Evolutionary conservation across 208 protist genomes (phyloP).

Genomic region (Porcisia deanei): DNA sequence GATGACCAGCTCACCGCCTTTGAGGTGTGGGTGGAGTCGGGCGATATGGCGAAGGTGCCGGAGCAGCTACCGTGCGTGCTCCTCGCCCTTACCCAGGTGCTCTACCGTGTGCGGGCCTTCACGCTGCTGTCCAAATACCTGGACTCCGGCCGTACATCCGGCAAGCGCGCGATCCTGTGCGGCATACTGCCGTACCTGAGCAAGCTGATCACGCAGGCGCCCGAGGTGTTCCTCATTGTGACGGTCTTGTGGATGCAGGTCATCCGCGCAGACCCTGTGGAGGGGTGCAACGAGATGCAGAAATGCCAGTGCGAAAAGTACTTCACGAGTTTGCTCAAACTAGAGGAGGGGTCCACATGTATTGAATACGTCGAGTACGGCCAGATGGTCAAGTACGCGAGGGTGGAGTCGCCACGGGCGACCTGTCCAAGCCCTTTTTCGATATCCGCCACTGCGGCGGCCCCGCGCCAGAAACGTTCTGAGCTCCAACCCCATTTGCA

Average conservation of each 20-base stretch:
- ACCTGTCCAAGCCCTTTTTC: neutral
- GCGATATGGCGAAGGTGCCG: constrained; percentile 83
- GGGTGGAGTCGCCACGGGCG: constrained; percentile 8
- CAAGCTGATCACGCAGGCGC: constrained; percentile 93
- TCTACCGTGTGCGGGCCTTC: constrained; percentile 95
- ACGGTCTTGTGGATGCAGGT: constrained; percentile 90
- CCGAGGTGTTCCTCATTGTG: constrained; percentile 75
- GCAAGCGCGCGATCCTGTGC: constrained; percentile 94
- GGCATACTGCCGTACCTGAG: constrained; percentile 98
- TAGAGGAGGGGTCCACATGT: constrained; percentile 85
- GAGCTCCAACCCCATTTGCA: constrained; percentile 9
- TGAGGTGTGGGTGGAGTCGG: constrained; percentile 98
- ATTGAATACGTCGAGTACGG: constrained; percentile 83
- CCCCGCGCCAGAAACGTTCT: constrained; percentile 29
- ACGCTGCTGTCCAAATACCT: constrained; percentile 96
- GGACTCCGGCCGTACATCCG: constrained; percentile 96
- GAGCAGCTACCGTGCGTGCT: constrained; percentile 98
- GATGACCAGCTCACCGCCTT: constrained; percentile 98
- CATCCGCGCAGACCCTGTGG: constrained; percentile 55
- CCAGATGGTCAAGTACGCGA: constrained; percentile 33
- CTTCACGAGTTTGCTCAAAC: constrained; percentile 69
- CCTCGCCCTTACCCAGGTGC: constrained; percentile 93
- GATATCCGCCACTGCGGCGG: neutral
- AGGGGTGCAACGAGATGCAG: constrained; percentile 64
- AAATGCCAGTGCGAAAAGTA: constrained; percentile 61